Percentiles rank a stretch among this genome's conserved stretches.
Evolutionary conservation across 1,284 basidiomycete species (phyloP).

Genomic region (Singerocomus inundabilis): DNA sequence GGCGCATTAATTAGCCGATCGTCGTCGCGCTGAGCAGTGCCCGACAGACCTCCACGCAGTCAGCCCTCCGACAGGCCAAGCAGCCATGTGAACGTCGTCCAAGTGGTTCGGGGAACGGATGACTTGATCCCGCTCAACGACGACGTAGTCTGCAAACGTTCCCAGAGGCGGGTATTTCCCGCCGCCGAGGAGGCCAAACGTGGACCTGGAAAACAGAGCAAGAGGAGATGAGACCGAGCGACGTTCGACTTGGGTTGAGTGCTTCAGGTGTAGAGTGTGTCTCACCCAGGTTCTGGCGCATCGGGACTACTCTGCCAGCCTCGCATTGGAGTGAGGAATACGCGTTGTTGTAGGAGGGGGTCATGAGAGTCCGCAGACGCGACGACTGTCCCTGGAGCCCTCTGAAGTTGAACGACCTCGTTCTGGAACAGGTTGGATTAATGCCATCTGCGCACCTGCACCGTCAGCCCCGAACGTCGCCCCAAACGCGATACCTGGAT

Average conservation of each 20-base stretch:
- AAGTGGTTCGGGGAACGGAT: slow-evolving; percentile 69
- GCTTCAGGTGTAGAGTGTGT: no score
- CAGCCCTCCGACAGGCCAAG: slow-evolving; percentile 75
- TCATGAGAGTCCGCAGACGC: slow-evolving; percentile 54
- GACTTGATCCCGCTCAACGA: slow-evolving; percentile 69
- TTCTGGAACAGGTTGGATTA: neutral
- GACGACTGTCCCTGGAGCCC: slow-evolving; percentile 54
- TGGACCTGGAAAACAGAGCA: slow-evolving; percentile 25
- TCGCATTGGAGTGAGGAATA: slow-evolving; percentile 73
- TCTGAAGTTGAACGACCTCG: neutral
- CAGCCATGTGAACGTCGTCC: slow-evolving; percentile 66
- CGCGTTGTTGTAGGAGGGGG: slow-evolving; percentile 57
- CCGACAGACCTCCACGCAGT: slow-evolving; percentile 76
- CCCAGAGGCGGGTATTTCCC: slow-evolving; percentile 53
- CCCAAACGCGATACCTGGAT: slow-evolving; percentile 64
- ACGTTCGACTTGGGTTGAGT: neutral
- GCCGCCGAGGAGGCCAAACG: slow-evolving; percentile 64
- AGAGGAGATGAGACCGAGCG: slow-evolving; percentile 3
- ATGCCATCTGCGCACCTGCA: slow-evolving; percentile 48
- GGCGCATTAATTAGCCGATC: neutral
- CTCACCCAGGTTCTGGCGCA: slow-evolving; percentile 49
- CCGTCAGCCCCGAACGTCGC: slow-evolving; percentile 72
- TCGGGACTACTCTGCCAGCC: slow-evolving; percentile 71
- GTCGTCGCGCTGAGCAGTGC: neutral
- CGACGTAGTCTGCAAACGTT: slow-evolving; percentile 76